Conservation (phyloP, 2,329 filamentous ascomycete genomes). For the Fusarium sp. region DNA sequence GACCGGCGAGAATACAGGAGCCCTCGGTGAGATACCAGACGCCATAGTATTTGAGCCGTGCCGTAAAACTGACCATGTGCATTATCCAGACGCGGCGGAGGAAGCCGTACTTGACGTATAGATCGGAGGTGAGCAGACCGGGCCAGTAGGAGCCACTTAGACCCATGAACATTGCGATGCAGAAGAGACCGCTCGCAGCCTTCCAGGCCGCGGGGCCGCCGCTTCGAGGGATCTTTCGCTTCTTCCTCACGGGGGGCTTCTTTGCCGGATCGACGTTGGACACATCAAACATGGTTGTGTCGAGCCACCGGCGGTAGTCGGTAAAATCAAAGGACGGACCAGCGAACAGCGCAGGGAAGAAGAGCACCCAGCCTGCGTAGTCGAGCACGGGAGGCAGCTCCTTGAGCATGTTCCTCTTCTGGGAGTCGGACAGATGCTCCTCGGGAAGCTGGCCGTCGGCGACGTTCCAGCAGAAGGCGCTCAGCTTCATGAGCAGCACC, state of each 20-base stretch:
- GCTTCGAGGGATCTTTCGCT: conserved; percentile 91
- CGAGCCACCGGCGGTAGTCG: conserved; percentile 92
- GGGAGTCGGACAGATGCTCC: conserved; percentile 83
- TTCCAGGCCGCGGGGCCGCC: conserved; percentile 86
- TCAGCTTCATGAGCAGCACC: conserved; percentile 98
- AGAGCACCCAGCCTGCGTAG: conserved; percentile 90
- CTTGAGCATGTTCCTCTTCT: conserved; percentile 82
- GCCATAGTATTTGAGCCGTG: conserved; percentile 94
- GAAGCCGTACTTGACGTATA: conserved; percentile 75
- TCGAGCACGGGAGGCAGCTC: conserved; percentile 81
- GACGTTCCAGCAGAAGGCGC: conserved; percentile 97
- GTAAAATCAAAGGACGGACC: conserved; percentile 95
- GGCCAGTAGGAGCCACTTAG: conserved; percentile 75
- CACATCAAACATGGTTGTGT: conserved; percentile 93
- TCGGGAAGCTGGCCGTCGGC: conserved; percentile 87
- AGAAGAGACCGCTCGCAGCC: conserved; percentile 75
- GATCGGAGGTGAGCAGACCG: conserved; percentile 70
- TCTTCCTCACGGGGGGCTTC: conserved; percentile 85
- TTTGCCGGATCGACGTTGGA: conserved; percentile 84
- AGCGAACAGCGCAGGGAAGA: conserved; percentile 90
- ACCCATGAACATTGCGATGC: conserved; percentile 82
- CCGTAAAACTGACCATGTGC: conserved; percentile 84
- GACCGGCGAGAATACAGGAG: conserved; percentile 89
- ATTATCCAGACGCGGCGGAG: conserved; percentile 79
- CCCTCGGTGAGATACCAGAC: conserved; percentile 95